Evolutionary conservation across 768 basidiomycete genomes (phyloP), one percentile per base, ranked within the genome.

Genomic region (Symmetrospora coprosmae): DNA sequence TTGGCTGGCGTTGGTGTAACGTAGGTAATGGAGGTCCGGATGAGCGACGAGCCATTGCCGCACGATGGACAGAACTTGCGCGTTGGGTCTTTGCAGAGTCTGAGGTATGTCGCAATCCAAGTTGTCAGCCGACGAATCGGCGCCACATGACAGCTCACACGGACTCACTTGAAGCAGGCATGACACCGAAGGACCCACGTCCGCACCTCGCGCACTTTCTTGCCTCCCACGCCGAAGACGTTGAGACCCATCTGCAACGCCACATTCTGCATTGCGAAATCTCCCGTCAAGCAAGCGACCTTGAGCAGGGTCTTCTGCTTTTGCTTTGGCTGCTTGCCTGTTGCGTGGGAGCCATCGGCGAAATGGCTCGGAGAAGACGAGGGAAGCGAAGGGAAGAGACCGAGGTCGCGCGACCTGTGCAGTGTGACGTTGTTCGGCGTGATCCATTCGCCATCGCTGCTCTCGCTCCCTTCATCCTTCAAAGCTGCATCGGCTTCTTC

Each of bases 181-280:
- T 99, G 94, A 72, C 94, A 99, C 59, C 94, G 75, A 69, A 97
- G 74, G 1, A 97, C 88, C 87, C 89, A 97, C 61, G 82, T 97
- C 73, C 91, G 89, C 27, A 97, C 83, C 67, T 81, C 85, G 64
- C 85, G 80, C 61, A 99, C 92, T 66, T 81, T 78, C 74, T 84
- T 91, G 4, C 94, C 94, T 64, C 90, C 88, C 6, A 86, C 79
- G 8, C 89, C 83, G 11, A 99, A 82, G 28, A 97, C 77, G 63
- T 83, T 85, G 64, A 99, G 74, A 0, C 86, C 86, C 86, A 97
- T 90, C 72, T 94, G 91, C 50, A 99, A 73, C 64, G 92, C 74
- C 21, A 97, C 87, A 68, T 99, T 99, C 74, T 99, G 94, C 83
- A 99, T 94, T 17, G 94, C 94, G 72, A 90, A 97, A 79, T 99